Base-by-base conservation (phyloP, 257 asterid genomes). In the Solanum tarapatanum region DNA sequence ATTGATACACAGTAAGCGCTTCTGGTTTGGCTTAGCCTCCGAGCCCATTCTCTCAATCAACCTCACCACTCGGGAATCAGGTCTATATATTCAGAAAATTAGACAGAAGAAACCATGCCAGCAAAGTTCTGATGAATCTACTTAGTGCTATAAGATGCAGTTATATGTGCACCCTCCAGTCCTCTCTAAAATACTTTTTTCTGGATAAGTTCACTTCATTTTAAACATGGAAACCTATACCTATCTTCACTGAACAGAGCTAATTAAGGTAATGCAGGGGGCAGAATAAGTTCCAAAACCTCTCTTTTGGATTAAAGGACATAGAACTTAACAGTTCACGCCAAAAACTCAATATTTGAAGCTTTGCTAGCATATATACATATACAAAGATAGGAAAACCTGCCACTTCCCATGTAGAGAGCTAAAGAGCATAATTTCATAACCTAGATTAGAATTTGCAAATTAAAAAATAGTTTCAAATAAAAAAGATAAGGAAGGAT, bases 11-110 rank as follows among this genome's bases (percentile, higher is more conserved):
- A 95, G 86, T 35, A 97, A 89, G 23, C 98, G 96, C 92, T 93
- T 97, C 93, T 97, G 99, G 74, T 84, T 90, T 85, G 96, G 87
- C 87, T 83, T 90, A 83, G 86, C 88, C 32, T 91, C 91, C 68
- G 98, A 91, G 87, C 99, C 99, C 99, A 97, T 93, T 90, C 98
- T 91, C 87, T 95, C 91, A 26, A 97, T 93, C 96, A 97, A 92
- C 91, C 96, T 94, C 93, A 94, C 95, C 72, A 97, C 99, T 91
- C 99, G 95, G 70, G 98, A 91, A 90, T 97, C 99, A 85, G 98
- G 98, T 88, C 99, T 97, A 88, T 45, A 87, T 58, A 55, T 39
- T 45, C 19, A 43, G 7, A 45, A 28, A 80, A 80, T 80, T 80
- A 80, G 85, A 17, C 69, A 28, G 6, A 80, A 80, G 69, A 80